Base-by-base conservation (phyloP, 441 rosid genomes). In the Breynia disticha region DNA sequence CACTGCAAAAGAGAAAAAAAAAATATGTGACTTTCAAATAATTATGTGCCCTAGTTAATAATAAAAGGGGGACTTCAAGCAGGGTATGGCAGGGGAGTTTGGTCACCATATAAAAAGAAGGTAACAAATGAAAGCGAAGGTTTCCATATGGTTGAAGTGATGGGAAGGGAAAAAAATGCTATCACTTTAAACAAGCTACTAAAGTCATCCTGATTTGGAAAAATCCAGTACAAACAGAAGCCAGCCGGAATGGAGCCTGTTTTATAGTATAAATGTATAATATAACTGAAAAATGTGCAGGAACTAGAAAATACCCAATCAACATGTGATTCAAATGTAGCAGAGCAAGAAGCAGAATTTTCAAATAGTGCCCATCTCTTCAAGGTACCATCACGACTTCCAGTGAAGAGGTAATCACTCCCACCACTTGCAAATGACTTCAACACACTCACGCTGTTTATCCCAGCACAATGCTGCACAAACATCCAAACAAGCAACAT, bases 311-410 rank as follows among this genome's bases (percentile, higher is more conserved):
- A 28, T 84, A 94, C 99, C 99, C 99, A 94, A 73, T 94, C 99
- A 61, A 90, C 95, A 72, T 94, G 99, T 16, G 99, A 94, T 72
- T 90, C 99, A 72, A 82, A 94, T 17, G 97, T 94, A 58, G 99
- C 91, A 17, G 95, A 85, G 71, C 90, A 85, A 39, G 83, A 74
- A 49, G 95, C 76, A 11, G 80, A 56, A 74, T 78, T 82, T 51
- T 81, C 95, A 13, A 72, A 76, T 70, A 94, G 66, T 56, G 74
- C 72, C 99, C 99, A 94, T 76, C 94, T 81, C 86, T 90, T 94
- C 70, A 94, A 70, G 12, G 87, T 90, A 48, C 99, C 99, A 78
- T 94, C 99, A 66, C 99, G 99, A 71, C 99, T 90, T 60, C 99
- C 99, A 24, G 97, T 85, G 77, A 82, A 94, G 45, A 94, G 86